These are phyloP conservation scores for Diaporthe batatas DNA, from an alignment of 2,329 filamentous ascomycete species.

Conservation along the genomic window DNA sequence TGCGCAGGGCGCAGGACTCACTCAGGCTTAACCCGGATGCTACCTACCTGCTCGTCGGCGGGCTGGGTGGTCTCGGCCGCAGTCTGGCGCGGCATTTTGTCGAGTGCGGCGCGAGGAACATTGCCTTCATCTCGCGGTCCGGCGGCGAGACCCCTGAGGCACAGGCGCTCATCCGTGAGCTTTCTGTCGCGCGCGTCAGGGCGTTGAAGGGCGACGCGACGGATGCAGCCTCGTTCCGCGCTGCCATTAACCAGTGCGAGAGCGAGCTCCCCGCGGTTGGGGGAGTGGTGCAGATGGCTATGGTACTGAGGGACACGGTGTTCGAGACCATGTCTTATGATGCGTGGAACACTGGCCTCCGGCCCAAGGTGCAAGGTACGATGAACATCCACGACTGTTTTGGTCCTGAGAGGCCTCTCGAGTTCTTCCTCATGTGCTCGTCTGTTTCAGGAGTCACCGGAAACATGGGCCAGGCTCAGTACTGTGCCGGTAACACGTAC, in stretches of 20 bases:
- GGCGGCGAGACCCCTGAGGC: neutral
- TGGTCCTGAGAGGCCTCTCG: neutral
- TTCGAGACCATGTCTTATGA: conserved; percentile 20
- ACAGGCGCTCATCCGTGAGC: neutral
- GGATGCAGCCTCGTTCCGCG: neutral
- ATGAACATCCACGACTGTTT: conserved; percentile 18
- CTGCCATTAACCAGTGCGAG: conserved; percentile 3
- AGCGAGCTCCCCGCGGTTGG: neutral
- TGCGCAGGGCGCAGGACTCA: conserved; percentile 16
- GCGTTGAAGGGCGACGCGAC: neutral
- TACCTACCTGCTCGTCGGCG: conserved; percentile 23
- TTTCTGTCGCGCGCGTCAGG: neutral
- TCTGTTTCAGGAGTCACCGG: conserved; percentile 46
- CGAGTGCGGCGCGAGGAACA: conserved; percentile 18
- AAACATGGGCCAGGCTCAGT: conserved; percentile 46
- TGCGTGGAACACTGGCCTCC: neutral
- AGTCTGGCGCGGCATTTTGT: conserved; percentile 6
- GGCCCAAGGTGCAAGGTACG: conserved; percentile 19
- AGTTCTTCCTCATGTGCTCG: conserved; percentile 23
- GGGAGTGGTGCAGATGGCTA: conserved; percentile 40
- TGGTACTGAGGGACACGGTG: conserved; percentile 10
- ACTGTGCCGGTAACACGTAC: conserved; percentile 49
- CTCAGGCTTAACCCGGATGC: neutral
- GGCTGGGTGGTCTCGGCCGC: conserved; percentile 32
- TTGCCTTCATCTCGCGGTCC: conserved; percentile 35